Conservation (phyloP, 1,284 basidiomycete genomes). For the Rhodotorula mucilaginosa region DNA sequence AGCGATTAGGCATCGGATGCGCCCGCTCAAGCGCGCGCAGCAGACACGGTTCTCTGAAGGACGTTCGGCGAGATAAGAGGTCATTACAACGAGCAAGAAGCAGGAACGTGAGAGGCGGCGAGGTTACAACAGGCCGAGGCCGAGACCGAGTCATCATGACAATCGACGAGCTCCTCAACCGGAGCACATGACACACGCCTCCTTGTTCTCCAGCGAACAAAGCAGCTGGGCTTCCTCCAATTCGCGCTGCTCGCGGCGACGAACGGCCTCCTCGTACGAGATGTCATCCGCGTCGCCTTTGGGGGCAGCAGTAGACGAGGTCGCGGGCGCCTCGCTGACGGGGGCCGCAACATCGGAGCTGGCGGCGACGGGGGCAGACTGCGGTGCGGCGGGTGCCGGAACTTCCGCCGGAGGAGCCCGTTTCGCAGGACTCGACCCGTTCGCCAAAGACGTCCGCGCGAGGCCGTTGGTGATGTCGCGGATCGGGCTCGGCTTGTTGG, state of each 20-base stretch:
- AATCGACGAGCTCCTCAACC: background rate
- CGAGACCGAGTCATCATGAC: too few species aligned
- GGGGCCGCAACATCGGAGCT: constrained; percentile 34
- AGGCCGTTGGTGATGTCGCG: constrained; percentile 40
- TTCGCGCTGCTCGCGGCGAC: constrained; percentile 69
- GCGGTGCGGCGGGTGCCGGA: constrained; percentile 26
- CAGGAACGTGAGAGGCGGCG: too few species aligned
- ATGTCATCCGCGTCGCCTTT: constrained; percentile 64
- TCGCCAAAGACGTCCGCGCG: constrained; percentile 22
- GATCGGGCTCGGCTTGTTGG: constrained; percentile 16
- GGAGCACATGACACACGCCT: constrained; percentile 44
- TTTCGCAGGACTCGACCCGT: constrained; percentile 8
- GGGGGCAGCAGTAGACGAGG: background rate
- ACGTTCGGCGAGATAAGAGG: background rate
- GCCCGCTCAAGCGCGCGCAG: too few species aligned
- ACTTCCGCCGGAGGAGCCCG: constrained; percentile 9
- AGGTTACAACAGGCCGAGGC: background rate
- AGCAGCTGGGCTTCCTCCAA: constrained; percentile 73
- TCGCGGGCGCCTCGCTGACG: constrained; percentile 46
- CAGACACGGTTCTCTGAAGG: background rate
- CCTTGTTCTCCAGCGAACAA: constrained; percentile 82
- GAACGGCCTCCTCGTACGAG: constrained; percentile 77
- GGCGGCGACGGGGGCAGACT: constrained; percentile 9
- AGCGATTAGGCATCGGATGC: too few species aligned
- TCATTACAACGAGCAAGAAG: background rate